Percentiles rank a stretch among this genome's conserved stretches.
phyloP scores from a whole-genome alignment of 176 grass and related monocot genomes.

The Aegilops tauschii region DNA sequence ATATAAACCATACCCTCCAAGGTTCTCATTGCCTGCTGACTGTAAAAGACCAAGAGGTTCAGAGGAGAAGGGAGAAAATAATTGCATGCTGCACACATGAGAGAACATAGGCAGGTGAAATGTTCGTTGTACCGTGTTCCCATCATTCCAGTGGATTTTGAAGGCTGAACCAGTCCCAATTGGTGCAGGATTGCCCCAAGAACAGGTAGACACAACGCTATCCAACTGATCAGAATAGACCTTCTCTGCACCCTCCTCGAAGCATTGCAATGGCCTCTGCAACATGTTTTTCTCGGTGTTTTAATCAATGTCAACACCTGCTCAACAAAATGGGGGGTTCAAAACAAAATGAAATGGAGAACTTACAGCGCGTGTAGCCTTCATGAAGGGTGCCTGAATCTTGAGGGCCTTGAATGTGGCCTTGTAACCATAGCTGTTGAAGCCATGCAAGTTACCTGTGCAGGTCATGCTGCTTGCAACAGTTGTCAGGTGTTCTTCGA shows the following conservation, averaged over 20 bases:
- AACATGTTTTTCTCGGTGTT: conserved; percentile 24
- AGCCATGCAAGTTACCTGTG: conserved; percentile 59
- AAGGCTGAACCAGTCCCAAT: conserved; percentile 59
- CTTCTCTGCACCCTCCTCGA: conserved; percentile 61
- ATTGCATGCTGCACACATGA: not conserved
- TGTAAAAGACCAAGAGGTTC: conserved; percentile 23
- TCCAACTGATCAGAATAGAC: conserved; percentile 45
- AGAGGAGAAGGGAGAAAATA: not conserved
- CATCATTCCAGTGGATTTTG: conserved; percentile 58
- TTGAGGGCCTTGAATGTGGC: conserved; percentile 48
- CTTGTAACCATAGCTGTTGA: conserved; percentile 51
- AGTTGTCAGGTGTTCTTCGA: conserved; percentile 46
- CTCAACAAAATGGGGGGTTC: conserved; percentile 1
- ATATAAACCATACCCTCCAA: conserved; percentile 45
- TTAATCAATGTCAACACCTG: not conserved
- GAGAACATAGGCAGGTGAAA: conserved; percentile 3
- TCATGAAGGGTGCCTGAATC: conserved; percentile 59
- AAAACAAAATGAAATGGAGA: not conserved
- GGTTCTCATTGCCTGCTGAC: conserved; percentile 25
- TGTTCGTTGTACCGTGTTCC: conserved; percentile 12
- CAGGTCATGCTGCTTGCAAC: conserved; percentile 68
- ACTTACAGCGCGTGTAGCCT: conserved; percentile 62
- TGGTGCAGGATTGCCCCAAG: conserved; percentile 49
- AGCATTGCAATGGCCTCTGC: conserved; percentile 53
- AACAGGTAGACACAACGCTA: conserved; percentile 59